Evolutionary conservation across 2,329 filamentous ascomycete species (phyloP).

Genomic region (Botryotinia calthae): DNA sequence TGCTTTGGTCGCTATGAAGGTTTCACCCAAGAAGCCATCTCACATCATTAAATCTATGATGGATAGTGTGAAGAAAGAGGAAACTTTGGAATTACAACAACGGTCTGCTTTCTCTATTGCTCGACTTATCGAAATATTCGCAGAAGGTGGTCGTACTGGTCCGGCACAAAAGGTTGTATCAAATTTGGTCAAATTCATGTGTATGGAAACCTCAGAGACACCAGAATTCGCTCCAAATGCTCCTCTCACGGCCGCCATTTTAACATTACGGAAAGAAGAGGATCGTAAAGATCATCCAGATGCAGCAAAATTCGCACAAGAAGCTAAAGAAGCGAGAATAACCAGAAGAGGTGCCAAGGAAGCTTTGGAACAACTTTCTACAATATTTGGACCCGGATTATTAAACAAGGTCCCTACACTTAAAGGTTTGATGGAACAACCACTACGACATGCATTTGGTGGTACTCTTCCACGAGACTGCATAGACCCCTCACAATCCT

Average conservation of each 20-base stretch:
- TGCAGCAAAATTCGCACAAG: slow-evolving; percentile 82
- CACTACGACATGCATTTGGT: slow-evolving; percentile 72
- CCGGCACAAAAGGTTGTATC: slow-evolving; percentile 95
- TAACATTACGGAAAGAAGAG: slow-evolving; percentile 96
- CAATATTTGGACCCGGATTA: slow-evolving; percentile 72
- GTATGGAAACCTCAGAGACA: slow-evolving; percentile 95
- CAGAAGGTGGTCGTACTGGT: slow-evolving; percentile 71
- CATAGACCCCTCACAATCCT: slow-evolving; percentile 66
- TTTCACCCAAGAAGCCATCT: slow-evolving; percentile 89
- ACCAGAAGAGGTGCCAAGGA: slow-evolving; percentile 92
- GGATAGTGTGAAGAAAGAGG: slow-evolving; percentile 96
- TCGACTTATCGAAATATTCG: slow-evolving; percentile 81
- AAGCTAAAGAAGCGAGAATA: slow-evolving; percentile 84
- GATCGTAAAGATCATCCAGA: slow-evolving; percentile 91
- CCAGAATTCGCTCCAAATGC: slow-evolving; percentile 90
- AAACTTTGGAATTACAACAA: slow-evolving; percentile 82
- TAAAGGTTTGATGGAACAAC: slow-evolving; percentile 74
- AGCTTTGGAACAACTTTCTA: slow-evolving; percentile 82
- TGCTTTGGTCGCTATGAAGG: slow-evolving; percentile 81
- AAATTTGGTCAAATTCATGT: slow-evolving; percentile 96
- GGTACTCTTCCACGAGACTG: slow-evolving; percentile 70
- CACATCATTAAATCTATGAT: slow-evolving; percentile 94
- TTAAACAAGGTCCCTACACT: slow-evolving; percentile 84
- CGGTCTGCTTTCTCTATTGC: slow-evolving; percentile 85
- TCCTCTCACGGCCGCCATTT: slow-evolving; percentile 71